Base-by-base conservation (phyloP, 139 green algal genomes). In the Axilococcus clingmanii region DNA sequence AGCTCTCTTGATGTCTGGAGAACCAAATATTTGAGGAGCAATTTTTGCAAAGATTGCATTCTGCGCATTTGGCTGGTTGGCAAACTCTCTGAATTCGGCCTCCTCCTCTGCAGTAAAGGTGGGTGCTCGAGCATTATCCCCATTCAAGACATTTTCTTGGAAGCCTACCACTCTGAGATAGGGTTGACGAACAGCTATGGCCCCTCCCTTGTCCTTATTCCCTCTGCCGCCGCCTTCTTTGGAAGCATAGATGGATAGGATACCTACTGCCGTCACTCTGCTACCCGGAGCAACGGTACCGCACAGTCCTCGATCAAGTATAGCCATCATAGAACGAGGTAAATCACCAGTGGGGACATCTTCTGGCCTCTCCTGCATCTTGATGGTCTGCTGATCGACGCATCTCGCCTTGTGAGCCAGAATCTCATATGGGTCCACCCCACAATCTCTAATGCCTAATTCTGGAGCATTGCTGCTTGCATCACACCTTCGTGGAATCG, bases 371-470 rank as follows among this genome's bases (percentile, higher is more conserved):
- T 97, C 89, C 84, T 96, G 84, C 37, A 75, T 49, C 74, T 99
- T 99, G 31, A 99, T 74, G 34, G 77, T 91, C 72, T 99, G 93
- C 74, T 95, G 84, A 76, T 99, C 93, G 25, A 95, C 75, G 60
- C 86, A 99, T 42, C 69, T 59, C 35, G 57, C 77, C 20, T 58
- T 61, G 53, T 92, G 72, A 2, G 85, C 68, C 44, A 98, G 54
- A 20, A 95, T 68, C 9, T 83, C 61, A 58, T 75, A 98, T 17
- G 87, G 77, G 59, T 95, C 84, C 27, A 76, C 30, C 3, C 72
- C 63, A 68, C 91, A 98, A 27, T 61, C 47, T 27, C 40, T 48
- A 33, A 51, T 64, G 15, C 55, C 35, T 40, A 61, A 38, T 14
- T 33, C 38, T 52, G 52, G 16, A 14, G 28, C 40, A 5, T 33